A percentile compares a stretch with the other conserved stretches of the same genome.
Conservation (phyloP, 2,329 filamentous ascomycete genomes). For the Beauveria brongniartii region DNA sequence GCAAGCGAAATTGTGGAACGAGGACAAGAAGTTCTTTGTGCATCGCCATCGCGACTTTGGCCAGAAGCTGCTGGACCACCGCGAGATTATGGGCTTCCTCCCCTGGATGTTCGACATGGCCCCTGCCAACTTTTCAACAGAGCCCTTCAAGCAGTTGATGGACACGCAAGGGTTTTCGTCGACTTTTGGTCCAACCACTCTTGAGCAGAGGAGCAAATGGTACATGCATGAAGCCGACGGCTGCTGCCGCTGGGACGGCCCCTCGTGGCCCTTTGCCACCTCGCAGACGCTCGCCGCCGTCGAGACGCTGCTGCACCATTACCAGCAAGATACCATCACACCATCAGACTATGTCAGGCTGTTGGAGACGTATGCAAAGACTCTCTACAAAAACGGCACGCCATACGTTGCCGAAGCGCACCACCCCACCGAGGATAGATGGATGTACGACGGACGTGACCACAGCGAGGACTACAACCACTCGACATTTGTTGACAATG, state of each 20-base stretch:
- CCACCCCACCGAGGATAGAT: conserved; percentile 23
- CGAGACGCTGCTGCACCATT: conserved; percentile 24
- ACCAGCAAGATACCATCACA: conserved; percentile 23
- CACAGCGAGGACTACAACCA: conserved; percentile 30
- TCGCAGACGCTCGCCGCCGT: conserved; percentile 32
- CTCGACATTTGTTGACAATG: conserved; percentile 36
- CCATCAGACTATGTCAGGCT: conserved; percentile 29
- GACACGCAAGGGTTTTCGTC: conserved; percentile 26
- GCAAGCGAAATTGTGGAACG: conserved; percentile 29
- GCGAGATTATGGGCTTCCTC: conserved; percentile 34
- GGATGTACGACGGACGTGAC: conserved; percentile 23
- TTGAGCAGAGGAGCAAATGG: conserved; percentile 32
- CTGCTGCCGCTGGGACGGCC: conserved; percentile 35
- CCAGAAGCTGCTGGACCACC: conserved; percentile 24
- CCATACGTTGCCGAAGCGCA: conserved; percentile 38
- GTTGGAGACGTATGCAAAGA: conserved; percentile 30
- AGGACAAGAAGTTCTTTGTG: conserved; percentile 30
- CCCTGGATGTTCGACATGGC: conserved; percentile 35
- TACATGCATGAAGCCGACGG: conserved; percentile 22
- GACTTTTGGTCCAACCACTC: conserved; percentile 32
- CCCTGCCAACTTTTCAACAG: conserved; percentile 20
- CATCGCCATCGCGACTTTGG: conserved; percentile 25
- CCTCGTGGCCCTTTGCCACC: conserved; percentile 38
- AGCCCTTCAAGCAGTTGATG: conserved; percentile 11
- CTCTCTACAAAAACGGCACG: conserved; percentile 28